Base-by-base conservation (phyloP, 78 protist species). In the Dictyostelium firmibasis region DNA sequence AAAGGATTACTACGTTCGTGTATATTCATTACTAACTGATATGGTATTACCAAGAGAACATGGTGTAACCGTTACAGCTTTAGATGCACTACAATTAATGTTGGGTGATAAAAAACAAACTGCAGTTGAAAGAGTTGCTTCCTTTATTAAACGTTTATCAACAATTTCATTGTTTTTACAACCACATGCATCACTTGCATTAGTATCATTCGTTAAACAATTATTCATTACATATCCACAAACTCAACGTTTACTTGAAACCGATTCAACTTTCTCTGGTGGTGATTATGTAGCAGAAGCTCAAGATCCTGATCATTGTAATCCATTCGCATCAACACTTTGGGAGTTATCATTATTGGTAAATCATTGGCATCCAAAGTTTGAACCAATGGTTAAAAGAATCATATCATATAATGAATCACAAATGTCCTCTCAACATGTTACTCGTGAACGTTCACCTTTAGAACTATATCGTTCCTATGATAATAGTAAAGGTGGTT, bases 311-410 rank as follows among this genome's bases (percentile, higher is more conserved):
- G 94, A 89, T 43, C 94, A 89, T 69, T 89, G 94, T 47, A 89
- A 89, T 33, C 86, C 94, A 69, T 89, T 89, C 23, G 69, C 94
- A 9, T 44, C 94, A 27, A 67, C 94, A 0, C 83, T 89, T 9
- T 89, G 94, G 94, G 94, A 89, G 44, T 13, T 89, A 10, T 64
- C 94, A 5, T 18, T 79, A 8, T 81, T 81, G 23, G 16, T 20
- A 10, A 47, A n/a, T 31, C 94, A 89, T 47, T 89, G 94, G 94
- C 94, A 89, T 81, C 94, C 94, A 89, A 74, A 78, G 33, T 69
- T 89, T n/a, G 94, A 81, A 13, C 93, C 93, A 78, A 64, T 89
- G 8, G 76, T 69, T 16, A 81, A 81, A 23, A 33, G 94, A 38
- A 25, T 81, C n/a, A 0, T 81, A 0, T 60, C 94, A 10, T 81